Base-by-base conservation (phyloP, 768 basidiomycete species). In the Melanogaster broomeanus region DNA sequence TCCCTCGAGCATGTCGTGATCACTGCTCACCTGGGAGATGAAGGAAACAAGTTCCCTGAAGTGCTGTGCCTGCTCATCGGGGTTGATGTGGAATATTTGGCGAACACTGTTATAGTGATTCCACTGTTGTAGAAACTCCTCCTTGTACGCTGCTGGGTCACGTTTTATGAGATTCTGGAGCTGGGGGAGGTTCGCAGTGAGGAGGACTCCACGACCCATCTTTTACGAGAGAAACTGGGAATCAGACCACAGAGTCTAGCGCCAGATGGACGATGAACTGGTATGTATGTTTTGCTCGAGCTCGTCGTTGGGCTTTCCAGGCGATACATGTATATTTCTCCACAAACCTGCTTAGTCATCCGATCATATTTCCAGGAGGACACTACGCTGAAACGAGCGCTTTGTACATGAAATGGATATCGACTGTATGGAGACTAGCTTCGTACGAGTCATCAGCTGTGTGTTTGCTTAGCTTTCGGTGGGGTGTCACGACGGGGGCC, bases 91-190 rank as follows among this genome's bases (percentile, higher is more conserved):
- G 62, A 94, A 93, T 56, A 99, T 89, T 61, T 92, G 83, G 30
- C 90, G 83, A 49, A 89, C 85, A 57, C 85, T 89, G 59, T 89
- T 83, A 72, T 95, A 98, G 69, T 96, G 92, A 53, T 90, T 91
- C 88, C 93, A 97, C 77, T 99, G 96, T 57, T 93, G 93, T 15
- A 94, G 66, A 60, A 98, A 99, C 61, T 99, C 97, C 55, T 98
- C 96, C 66, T 83, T 88, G 76, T 99, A 98, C 0, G 83, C 86
- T 9, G 74, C 70, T 3, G 96, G 90, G 67, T 97, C 93, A 39
- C 97, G 82, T 67, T 99, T 99, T 69, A 99, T 94, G 47, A 98
- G 78, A 67, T 98, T 98, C 69, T 98, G 96, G 8, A 99, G 79
- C 65, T 97, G 93, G 0, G 97, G 95, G 9, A 98, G 82, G 64